Conservation (phyloP, 148 eudicot species). For the Camellia granthamiana region DNA sequence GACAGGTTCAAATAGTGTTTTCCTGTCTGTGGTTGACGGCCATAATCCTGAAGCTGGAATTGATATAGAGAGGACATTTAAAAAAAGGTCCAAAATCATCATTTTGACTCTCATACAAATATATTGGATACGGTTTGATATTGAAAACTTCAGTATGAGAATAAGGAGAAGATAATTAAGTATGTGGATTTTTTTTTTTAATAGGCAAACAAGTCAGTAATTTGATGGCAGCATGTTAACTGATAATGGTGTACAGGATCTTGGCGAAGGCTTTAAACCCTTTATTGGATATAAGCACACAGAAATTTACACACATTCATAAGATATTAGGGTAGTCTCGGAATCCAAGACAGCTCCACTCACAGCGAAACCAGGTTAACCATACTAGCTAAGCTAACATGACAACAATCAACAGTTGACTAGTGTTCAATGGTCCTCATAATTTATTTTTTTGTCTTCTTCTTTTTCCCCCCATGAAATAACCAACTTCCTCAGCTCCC, state of each 20-base stretch:
- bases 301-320: background rate
- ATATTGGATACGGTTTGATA: background rate
- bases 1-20: constrained; percentile 58
- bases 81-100: background rate
- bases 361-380: background rate
- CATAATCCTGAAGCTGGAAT: constrained; percentile 54
- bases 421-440: background rate
- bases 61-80: constrained; percentile 1
- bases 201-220: constrained; percentile 3
- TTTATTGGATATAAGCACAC: background rate
- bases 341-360: background rate
- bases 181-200: background rate
- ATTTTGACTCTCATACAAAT: constrained; percentile 5
- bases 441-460: background rate
- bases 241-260: background rate
- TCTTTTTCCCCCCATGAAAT: background rate
- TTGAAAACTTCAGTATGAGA: background rate
- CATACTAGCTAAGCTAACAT: background rate
- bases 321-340: background rate
- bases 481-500: background rate
- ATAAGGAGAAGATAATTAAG: background rate
- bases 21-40: constrained; percentile 55
- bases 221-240: background rate
- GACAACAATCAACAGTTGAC: background rate
- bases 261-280: background rate